A percentile compares a stretch with the other conserved stretches of the same genome.
These are phyloP conservation scores for Lithohypha guttulata DNA, from an alignment of 2,329 filamentous ascomycete species.

Conservation along the genomic window DNA sequence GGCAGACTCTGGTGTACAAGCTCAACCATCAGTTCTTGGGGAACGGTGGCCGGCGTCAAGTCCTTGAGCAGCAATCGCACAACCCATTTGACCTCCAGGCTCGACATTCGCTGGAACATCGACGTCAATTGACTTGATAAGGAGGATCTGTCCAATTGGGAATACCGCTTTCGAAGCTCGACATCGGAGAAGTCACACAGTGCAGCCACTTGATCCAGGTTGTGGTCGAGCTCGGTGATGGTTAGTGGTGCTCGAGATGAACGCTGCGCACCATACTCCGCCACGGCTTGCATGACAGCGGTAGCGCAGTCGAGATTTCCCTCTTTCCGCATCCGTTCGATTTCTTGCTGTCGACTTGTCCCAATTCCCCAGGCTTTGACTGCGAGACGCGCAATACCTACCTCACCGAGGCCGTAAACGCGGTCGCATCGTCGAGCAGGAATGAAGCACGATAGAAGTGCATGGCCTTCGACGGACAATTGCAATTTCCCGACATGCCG, in stretches of 20 bases:
- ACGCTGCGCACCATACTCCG: slow-evolving; percentile 40
- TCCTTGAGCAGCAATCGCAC: slow-evolving; percentile 69
- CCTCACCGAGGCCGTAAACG: slow-evolving; percentile 59
- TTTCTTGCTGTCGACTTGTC: slow-evolving; percentile 42
- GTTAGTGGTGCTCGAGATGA: slow-evolving; percentile 39
- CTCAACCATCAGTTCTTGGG: background rate
- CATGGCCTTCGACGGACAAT: slow-evolving; percentile 45
- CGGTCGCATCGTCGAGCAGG: slow-evolving; percentile 67
- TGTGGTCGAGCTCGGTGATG: slow-evolving; percentile 60
- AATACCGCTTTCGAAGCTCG: slow-evolving; percentile 36
- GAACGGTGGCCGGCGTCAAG: slow-evolving; percentile 34
- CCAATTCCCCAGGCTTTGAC: slow-evolving; percentile 56
- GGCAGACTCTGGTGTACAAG: slow-evolving; percentile 45
- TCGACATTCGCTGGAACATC: slow-evolving; percentile 50
- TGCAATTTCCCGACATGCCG: slow-evolving; percentile 46
- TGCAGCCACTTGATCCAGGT: slow-evolving; percentile 57
- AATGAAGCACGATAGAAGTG: slow-evolving; percentile 64
- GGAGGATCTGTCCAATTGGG: slow-evolving; percentile 30
- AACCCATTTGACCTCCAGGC: slow-evolving; percentile 75
- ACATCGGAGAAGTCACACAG: slow-evolving; percentile 61
- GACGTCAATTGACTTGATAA: slow-evolving; percentile 38
- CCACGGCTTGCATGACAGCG: slow-evolving; percentile 57
- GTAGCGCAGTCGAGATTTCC: slow-evolving; percentile 58
- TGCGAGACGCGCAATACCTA: slow-evolving; percentile 53
- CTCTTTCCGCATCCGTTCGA: slow-evolving; percentile 53